Percentiles rank a stretch among this genome's conserved stretches.
Evolutionary conservation across 371 early-diverging fungal species (phyloP).

Genomic region (Mortierella sp.): DNA sequence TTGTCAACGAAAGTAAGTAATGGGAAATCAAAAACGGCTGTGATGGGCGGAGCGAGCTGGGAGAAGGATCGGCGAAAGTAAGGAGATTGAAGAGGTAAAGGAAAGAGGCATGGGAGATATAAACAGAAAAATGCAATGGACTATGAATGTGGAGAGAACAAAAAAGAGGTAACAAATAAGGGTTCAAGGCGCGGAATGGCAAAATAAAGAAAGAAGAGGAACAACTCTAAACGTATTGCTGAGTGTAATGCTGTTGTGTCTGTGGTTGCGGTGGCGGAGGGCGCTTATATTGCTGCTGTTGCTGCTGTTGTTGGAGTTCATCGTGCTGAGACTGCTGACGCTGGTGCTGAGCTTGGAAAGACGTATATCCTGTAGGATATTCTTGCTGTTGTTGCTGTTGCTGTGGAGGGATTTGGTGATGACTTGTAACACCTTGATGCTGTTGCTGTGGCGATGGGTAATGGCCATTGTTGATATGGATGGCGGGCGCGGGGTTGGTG

Average conservation of each 20-base stretch:
- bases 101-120: background rate
- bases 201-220: background rate
- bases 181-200: background rate
- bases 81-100: background rate
- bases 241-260: constrained; percentile 8
- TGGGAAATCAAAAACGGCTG: too few relatives aligned
- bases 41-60: too few relatives aligned
- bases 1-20: too few relatives aligned
- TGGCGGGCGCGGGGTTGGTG: background rate
- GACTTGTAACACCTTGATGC: constrained; percentile 15
- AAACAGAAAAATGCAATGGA: background rate
- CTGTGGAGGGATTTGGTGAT: constrained; percentile 16
- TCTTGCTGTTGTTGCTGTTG: constrained; percentile 17
- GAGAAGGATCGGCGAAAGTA: too few relatives aligned
- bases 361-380: background rate
- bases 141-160: background rate
- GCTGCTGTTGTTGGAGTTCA: constrained; percentile 18
- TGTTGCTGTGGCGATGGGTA: constrained; percentile 2
- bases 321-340: constrained; percentile 17
- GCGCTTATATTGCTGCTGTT: constrained; percentile 17
- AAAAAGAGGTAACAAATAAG: background rate
- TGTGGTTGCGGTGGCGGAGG: constrained; percentile 4
- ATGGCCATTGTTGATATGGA: constrained; percentile 12
- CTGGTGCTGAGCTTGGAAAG: constrained; percentile 14
- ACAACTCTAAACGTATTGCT: background rate